Base-by-base conservation (phyloP, 1,284 basidiomycete species). In the Cutaneotrichosporon dermatis region DNA sequence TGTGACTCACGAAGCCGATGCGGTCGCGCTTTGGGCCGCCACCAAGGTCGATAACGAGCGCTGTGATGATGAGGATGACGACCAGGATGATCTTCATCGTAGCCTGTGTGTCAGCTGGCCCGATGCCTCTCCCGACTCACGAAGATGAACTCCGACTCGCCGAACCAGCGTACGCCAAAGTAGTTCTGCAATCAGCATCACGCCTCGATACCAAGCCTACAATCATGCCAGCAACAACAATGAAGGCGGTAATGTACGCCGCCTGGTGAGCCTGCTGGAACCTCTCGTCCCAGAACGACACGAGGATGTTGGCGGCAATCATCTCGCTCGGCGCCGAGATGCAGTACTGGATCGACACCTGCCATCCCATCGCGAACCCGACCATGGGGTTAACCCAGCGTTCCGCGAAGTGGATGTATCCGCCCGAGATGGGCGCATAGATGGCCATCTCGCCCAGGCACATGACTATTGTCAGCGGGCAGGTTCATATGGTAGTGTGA, bases 291-390 rank as follows among this genome's bases (percentile, higher is more conserved):
- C 90, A 92, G 79, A 86, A 92, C 2, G 84, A 83, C 62, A 90
- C 79, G 48, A 93, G 76, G 56, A 90, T 84, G 43, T 83, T 81
- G 4, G 88, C 86, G 1, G 89, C 88, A 2, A 86, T 86, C 60
- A 92, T 81, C 76, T 93, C 90, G 39, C 86, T 84, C 7, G 89
- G 87, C 11, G 85, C 79, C 9, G 84, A 82, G 58, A 87, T 83
- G 50, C 54, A 79, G 66, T 83, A 83, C 44, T 82, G 80, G 57
- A 76, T 74, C 42, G 70, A 66, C 13, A 69, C 65, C 46, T 54
- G 57, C 57, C 65, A 72, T 1, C 69, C 40, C 40, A 41, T 41
- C 7, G 40, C 40, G 40, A 41, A 41, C 11, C 40, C 40, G 40
- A 41, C 11, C 11, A 13, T 13, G 40, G 68, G 71, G 45, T 67